Base-by-base conservation (phyloP, 2,329 filamentous ascomycete genomes). In the Trichophyton simii region DNA sequence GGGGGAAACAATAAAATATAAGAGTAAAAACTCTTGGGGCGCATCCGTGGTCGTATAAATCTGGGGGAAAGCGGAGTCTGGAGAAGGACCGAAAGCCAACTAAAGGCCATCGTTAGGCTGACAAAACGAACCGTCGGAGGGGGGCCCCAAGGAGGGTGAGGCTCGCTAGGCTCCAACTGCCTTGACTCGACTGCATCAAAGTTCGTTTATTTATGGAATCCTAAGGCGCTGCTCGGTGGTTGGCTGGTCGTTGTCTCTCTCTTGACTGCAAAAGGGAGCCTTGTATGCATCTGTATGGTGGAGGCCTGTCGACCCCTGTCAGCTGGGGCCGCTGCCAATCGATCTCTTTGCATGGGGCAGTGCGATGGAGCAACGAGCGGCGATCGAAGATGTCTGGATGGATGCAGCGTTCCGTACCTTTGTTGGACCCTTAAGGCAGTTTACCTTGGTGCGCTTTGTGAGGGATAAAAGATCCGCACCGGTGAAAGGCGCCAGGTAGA, bases 151-250 rank as follows among this genome's bases (percentile, higher is more conserved):
- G 15, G 28, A 28, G 28, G 15, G 52, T 55, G 52, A 34, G 25
- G 28, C 52, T 55, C 52, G 31, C 52, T 55, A 55, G 52, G 28
- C 52, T 36, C 20, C 31, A 55, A 36, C 52, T n/a, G 25, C n/a
- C n/a, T n/a, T n/a, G 41, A 38, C 8, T 54, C 25, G 25, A 54
- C 48, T 22, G 48, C 48, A 54, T 54, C 48, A 38, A 38, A 38
- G 22, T 28, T 54, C 48, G 52, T 55, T 55, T 55, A 55, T 55
- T 55, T 55, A 55, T 55, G 52, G 52, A n/a, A 55, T 55, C 52
- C 18, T 2, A 55, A 18, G 52, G 52, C 52, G 52, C 52, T 13
- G 31, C 52, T 28, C 5, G 31, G 18, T 55, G 52, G 52, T 55
- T 55, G 52, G 52, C 9, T 55, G 52, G 44, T n/a, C 44, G 25